Evolutionary conservation across 2,329 filamentous ascomycete species (phyloP).

Genomic region (Stagonosporopsis cucurbitacearum): DNA sequence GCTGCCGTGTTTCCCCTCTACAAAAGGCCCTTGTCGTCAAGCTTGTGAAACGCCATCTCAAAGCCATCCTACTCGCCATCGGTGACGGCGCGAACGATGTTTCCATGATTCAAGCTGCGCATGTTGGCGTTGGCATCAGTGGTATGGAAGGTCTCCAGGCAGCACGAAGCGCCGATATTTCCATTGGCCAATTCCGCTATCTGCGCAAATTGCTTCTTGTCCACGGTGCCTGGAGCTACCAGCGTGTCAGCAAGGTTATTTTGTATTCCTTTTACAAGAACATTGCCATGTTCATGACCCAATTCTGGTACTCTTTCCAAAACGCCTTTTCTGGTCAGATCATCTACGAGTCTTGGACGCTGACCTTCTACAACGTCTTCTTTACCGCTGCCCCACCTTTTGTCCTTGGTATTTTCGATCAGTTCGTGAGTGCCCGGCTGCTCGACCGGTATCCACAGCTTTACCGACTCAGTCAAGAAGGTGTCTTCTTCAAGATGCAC

Average conservation of each 20-base stretch:
- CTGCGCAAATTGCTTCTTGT: conserved; percentile 92
- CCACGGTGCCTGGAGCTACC: conserved; percentile 97
- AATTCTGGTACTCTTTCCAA: conserved; percentile 98
- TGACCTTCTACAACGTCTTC: conserved; percentile 99
- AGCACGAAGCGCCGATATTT: conserved; percentile 91
- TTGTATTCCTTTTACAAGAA: conserved; percentile 99
- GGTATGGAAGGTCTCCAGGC: conserved; percentile 97
- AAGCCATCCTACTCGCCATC: conserved; percentile 91
- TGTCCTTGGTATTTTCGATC: conserved; percentile 94
- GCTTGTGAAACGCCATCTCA: conserved; percentile 92
- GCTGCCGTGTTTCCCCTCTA: conserved; percentile 91
- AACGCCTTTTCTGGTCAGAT: conserved; percentile 97
- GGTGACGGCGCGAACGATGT: conserved; percentile 98
- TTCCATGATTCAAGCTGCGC: conserved; percentile 99
- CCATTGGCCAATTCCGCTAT: conserved; percentile 94
- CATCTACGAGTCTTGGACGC: conserved; percentile 98
- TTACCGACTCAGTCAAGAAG: conserved; percentile 90
- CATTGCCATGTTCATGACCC: conserved; percentile 97
- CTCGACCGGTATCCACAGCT: conserved; percentile 96
- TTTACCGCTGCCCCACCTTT: conserved; percentile 95
- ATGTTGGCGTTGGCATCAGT: conserved; percentile 97
- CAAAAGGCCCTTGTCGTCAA: conserved; percentile 98
- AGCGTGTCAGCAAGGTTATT: conserved; percentile 95
- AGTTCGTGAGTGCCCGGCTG: conserved; percentile 92
- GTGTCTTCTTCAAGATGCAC: conserved; percentile 90